Evolutionary conservation across 495 filamentous ascomycete genomes (phyloP), one percentile per base, ranked within the genome.

Genomic region (Peziza echinospora): DNA sequence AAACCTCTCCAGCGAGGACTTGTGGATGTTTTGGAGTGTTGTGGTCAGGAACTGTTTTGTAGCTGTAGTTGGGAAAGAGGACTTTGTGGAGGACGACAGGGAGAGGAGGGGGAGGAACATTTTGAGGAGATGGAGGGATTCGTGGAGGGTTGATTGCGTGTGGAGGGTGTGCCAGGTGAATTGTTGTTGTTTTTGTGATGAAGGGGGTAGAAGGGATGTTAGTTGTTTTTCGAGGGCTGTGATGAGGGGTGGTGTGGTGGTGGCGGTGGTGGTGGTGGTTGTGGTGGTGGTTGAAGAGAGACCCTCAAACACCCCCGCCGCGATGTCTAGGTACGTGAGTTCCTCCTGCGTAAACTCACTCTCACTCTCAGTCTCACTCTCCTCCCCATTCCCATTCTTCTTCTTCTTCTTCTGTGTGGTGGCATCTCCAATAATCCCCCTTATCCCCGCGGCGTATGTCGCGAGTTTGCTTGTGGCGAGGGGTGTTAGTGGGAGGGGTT

Each of bases 1-100:
- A n/a, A 52, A 50, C 7, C 52, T 52, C n/a, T 26, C 48, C 45
- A 11, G 51, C 56, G 41, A 51, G 44, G 19, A 52, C 51, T 21
- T 47, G 46, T 16, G 58, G 44, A n/a, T 34, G 49, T 26, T 46
- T 47, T 19, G 44, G 46, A 4, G 13, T 40, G 21, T 48, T 52
- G 5, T 24, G 41, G 13, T 44, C 41, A 11, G 13, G 30, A 6
- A 11, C 30, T 2, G 2, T 37, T 3, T 13, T 11, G 13, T 37
- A 13, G 30, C 19, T 37, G 30, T 13, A 13, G 3, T 37, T 11
- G 3, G 30, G 30, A 3, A 13, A 13, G 13, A 37, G 13, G 13
- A 7, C 30, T 37, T 37, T 37, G 6, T 11, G 13, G 30, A 52
- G 47, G 8, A 50, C 49, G n/a, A n/a, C n/a, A n/a, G n/a, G n/a